These are phyloP conservation scores for Neonectria coccinea DNA, from an alignment of 2,329 filamentous ascomycete species.

Conservation along the genomic window DNA sequence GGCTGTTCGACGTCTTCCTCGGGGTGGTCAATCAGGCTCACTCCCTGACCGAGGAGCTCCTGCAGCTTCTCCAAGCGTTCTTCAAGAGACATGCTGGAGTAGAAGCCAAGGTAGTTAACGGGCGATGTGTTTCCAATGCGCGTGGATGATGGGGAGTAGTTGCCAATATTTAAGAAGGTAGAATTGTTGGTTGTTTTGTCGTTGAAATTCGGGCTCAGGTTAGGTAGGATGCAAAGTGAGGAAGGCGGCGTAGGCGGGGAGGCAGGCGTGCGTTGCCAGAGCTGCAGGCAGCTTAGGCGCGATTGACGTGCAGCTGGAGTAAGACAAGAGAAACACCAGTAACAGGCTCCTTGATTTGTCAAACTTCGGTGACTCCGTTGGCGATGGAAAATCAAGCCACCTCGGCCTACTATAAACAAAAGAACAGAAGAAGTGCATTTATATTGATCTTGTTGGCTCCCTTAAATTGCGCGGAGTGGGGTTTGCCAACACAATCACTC, in stretches of 20 bases:
- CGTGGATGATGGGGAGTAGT: neutral
- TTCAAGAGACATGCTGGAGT: conserved; percentile 36
- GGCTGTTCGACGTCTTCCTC: conserved; percentile 14
- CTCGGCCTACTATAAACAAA: neutral
- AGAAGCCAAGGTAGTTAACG: neutral
- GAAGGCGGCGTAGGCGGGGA: neutral
- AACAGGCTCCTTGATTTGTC: neutral
- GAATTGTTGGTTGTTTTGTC: neutral
- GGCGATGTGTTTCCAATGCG: neutral
- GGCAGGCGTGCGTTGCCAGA: neutral
- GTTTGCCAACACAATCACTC: neutral
- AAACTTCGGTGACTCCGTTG: neutral
- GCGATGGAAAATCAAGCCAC: neutral
- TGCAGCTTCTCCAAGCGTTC: conserved; percentile 40
- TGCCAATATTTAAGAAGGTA: neutral
- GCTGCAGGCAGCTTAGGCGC: neutral
- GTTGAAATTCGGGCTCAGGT: neutral
- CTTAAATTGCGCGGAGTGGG: neutral
- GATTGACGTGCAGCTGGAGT: neutral
- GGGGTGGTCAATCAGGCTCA: conserved; percentile 34
- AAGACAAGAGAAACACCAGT: conserved; percentile 3
- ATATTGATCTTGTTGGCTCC: neutral
- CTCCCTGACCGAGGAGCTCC: conserved; percentile 36
- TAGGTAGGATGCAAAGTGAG: neutral
- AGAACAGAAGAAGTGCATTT: neutral